phyloP scores from a whole-genome alignment of 495 filamentous ascomycete species.

The Hypoxylon crocopeplum region DNA sequence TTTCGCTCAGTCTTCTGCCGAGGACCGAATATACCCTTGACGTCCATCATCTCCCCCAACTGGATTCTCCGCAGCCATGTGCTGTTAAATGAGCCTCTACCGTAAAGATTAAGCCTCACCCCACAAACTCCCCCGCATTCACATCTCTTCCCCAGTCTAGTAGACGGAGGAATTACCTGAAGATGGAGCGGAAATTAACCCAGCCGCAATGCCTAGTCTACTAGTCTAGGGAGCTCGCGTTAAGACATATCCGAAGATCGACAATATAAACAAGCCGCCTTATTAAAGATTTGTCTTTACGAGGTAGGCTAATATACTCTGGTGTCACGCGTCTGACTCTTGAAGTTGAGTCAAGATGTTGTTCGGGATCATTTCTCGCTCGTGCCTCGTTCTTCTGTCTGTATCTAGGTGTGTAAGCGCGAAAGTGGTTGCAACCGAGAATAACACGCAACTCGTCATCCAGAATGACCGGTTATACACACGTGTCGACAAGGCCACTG shows the following conservation, averaged over 20 bases:
- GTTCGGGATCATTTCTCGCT: constrained; percentile 10
- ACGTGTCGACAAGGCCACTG: constrained; percentile 52
- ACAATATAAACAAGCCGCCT: constrained; percentile 35
- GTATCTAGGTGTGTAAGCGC: constrained; percentile 21
- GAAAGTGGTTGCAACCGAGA: constrained; percentile 35
- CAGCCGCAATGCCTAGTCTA: constrained; percentile 1
- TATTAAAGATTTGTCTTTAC: constrained; percentile 22
- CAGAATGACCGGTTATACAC: constrained; percentile 58
- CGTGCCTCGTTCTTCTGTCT: constrained; percentile 24
- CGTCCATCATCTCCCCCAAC: constrained; percentile 14
- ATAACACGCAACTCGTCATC: constrained; percentile 44
- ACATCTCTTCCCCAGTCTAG: constrained; percentile 14
- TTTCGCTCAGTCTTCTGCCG: constrained; percentile 31
- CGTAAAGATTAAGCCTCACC: constrained; percentile 24
- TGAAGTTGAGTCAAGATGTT: constrained; percentile 32
- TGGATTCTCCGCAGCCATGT: constrained; percentile 31
- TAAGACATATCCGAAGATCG: constrained; percentile 34
- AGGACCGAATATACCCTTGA: constrained; percentile 28
- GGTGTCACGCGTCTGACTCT: constrained; percentile 22
- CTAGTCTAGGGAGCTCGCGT: constrained; percentile 19
- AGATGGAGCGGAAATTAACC: constrained; percentile 10
- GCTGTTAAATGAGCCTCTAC: constrained; percentile 23
- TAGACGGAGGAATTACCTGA: constrained; percentile 35
- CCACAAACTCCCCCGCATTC: constrained; percentile 38
- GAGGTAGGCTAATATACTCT: constrained; percentile 33